phyloP scores from a whole-genome alignment of 352 stramenopile species.

The Globisporangium megalacanthum region DNA sequence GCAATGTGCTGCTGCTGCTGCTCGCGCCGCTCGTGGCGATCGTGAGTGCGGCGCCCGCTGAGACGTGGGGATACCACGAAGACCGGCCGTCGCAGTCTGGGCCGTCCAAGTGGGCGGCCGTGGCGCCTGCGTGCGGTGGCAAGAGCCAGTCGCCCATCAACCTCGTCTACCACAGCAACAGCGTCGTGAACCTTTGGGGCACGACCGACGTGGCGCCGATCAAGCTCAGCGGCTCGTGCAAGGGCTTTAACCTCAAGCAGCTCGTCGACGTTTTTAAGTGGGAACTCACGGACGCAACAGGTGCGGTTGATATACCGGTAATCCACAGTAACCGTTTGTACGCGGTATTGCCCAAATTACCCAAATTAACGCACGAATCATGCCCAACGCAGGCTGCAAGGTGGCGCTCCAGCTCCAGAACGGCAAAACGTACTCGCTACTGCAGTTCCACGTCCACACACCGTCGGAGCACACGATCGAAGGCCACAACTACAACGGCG shows the following conservation, averaged over 20 bases:
- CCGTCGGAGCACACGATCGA: constrained; percentile 45
- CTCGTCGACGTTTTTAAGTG: constrained; percentile 65
- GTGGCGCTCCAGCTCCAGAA: constrained; percentile 38
- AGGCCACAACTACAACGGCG: constrained; percentile 33
- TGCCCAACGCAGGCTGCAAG: constrained; percentile 31
- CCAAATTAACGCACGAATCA: neutral
- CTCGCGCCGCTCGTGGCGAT: constrained; percentile 15
- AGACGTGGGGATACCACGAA: constrained; percentile 49
- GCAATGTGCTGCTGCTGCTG: constrained; percentile 18
- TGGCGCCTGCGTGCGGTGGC: constrained; percentile 28
- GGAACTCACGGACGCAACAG: constrained; percentile 31
- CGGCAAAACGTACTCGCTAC: constrained; percentile 37
- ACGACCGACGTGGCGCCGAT: constrained; percentile 32
- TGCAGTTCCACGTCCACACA: constrained; percentile 49
- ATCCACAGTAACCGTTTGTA: neutral
- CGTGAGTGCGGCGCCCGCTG: constrained; percentile 10
- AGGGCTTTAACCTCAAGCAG: constrained; percentile 49
- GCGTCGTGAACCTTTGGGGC: constrained; percentile 38
- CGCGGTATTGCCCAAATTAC: neutral
- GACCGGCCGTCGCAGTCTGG: constrained; percentile 23
- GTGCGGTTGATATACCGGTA: constrained; percentile 15
- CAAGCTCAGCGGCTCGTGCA: constrained; percentile 42
- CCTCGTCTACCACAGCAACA: constrained; percentile 29
- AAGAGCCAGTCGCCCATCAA: constrained; percentile 55
- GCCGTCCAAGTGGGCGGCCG: constrained; percentile 37